Evolutionary conservation across 352 stramenopile genomes (phyloP).

Genomic region (Pythium pyrilobum): DNA sequence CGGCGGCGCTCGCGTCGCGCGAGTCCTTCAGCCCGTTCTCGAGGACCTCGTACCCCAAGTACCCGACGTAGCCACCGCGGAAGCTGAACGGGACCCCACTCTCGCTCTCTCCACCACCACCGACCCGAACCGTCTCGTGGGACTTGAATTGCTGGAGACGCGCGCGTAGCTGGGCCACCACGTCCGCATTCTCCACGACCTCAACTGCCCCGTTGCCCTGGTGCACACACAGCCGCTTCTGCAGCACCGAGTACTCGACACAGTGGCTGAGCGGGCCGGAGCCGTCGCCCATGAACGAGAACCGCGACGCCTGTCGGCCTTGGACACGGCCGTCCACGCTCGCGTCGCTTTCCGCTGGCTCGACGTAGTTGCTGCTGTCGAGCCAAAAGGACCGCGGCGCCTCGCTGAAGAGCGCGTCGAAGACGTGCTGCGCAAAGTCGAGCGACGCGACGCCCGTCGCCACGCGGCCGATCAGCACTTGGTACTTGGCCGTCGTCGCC

Average conservation of each 20-base stretch:
- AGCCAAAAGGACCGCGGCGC: conserved; percentile 70
- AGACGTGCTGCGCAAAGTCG: conserved; percentile 57
- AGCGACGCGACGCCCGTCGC: conserved; percentile 37
- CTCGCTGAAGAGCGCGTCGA: conserved; percentile 39
- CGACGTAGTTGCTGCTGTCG: conserved; percentile 65
- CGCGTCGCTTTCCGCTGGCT: neutral
- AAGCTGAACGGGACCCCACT: conserved; percentile 64
- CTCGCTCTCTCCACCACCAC: neutral
- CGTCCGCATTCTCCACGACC: conserved; percentile 19
- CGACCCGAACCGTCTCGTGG: conserved; percentile 26
- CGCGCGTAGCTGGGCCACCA: conserved; percentile 30
- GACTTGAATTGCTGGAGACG: conserved; percentile 28
- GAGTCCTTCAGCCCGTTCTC: conserved; percentile 23
- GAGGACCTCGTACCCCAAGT: conserved; percentile 84
- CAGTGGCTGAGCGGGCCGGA: conserved; percentile 52
- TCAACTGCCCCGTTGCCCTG: conserved; percentile 1
- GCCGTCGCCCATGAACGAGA: conserved; percentile 75
- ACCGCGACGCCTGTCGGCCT: conserved; percentile 27
- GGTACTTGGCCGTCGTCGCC: conserved; percentile 14
- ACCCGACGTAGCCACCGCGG: conserved; percentile 81
- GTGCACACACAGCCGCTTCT: conserved; percentile 42
- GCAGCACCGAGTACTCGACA: conserved; percentile 59
- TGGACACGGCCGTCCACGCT: neutral
- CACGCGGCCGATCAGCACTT: conserved; percentile 36
- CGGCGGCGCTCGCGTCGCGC: conserved; percentile 11